Evolutionary conservation across 2,329 filamentous ascomycete species (phyloP).

Genomic region (Clonostachys solani): DNA sequence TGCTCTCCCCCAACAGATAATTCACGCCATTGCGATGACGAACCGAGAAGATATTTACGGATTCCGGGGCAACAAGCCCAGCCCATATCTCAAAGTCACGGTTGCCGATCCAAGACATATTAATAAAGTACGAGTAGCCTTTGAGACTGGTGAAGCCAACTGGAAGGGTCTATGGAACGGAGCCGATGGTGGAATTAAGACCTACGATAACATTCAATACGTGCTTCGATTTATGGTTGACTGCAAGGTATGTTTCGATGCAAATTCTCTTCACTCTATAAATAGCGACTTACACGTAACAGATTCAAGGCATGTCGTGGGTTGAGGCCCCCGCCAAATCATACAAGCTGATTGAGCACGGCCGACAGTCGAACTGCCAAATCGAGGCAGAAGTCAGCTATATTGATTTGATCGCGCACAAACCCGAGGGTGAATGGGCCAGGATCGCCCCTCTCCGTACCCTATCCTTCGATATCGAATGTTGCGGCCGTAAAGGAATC

Average conservation of each 20-base stretch:
- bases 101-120: slow-evolving; percentile 88
- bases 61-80: slow-evolving; percentile 90
- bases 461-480: slow-evolving; percentile 97
- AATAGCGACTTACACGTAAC: slow-evolving; percentile 8
- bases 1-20: slow-evolving; percentile 67
- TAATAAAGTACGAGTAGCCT: slow-evolving; percentile 65
- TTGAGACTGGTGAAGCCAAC: slow-evolving; percentile 76
- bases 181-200: slow-evolving; percentile 68
- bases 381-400: slow-evolving; percentile 89
- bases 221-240: slow-evolving; percentile 97
- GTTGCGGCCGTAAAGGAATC: slow-evolving; percentile 93
- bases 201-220: slow-evolving; percentile 95
- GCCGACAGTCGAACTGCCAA: slow-evolving; percentile 88
- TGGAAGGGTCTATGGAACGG: slow-evolving; percentile 88
- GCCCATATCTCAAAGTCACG: slow-evolving; percentile 88
- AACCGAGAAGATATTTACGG: slow-evolving; percentile 90
- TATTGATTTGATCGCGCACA: slow-evolving; percentile 77
- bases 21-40: slow-evolving; percentile 76
- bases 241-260: slow-evolving; percentile 59
- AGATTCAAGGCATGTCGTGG: slow-evolving; percentile 96
- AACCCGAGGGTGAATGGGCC: slow-evolving; percentile 89
- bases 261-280: not conserved
- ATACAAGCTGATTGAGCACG: slow-evolving; percentile 65
- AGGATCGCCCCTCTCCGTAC: slow-evolving; percentile 95
- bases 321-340: slow-evolving; percentile 75